Evolutionary conservation across 208 protist species (phyloP), one percentile per base, ranked within the genome.

Genomic region (Leishmania braziliensis): DNA sequence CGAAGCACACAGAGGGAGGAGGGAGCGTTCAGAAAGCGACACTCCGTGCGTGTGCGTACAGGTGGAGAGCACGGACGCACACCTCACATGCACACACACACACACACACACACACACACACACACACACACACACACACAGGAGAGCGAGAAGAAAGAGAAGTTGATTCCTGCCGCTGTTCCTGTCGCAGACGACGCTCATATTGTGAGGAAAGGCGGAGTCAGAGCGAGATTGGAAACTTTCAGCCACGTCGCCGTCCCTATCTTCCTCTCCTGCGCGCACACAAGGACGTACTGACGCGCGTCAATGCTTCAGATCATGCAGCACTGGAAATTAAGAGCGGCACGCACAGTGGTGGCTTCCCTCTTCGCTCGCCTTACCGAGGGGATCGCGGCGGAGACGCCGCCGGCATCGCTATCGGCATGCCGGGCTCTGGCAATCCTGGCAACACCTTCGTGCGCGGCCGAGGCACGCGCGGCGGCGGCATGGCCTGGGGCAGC

Each of bases 401-500:
- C 10, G 71, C 63, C 63, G 79, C 66, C 54, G 92, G 39, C 63
- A 84, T 65, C 60, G 92, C 87, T 72, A 94, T 81, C 12, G 90
- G 86, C 78, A 89, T 87, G n/a, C 71, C 63, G 3, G 88, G 75
- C 51, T 73, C 82, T 43, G 90, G 91, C 43, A 97, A 88, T 23
- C 91, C 94, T 5, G 92, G 91, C 39, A 95, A 83, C 63, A 93
- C 87, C 65, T 84, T 89, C 33, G 89, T 91, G 51, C 92, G 94
- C 66, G 87, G 84, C 63, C 80, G 58, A 33, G 88, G 89, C 65
- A 91, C 70, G 20, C 95, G 90, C 70, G 95, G 95, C 16, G 95
- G 95, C 23, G 95, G 95, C 73, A 95, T 66, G 4, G 95, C 93
- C n/a, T 85, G 73, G 6, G 92, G 90, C 48, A 95, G 90, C 66